phyloP scores from a whole-genome alignment of 352 stramenopile species.

The Globisporangium apiculatum region DNA sequence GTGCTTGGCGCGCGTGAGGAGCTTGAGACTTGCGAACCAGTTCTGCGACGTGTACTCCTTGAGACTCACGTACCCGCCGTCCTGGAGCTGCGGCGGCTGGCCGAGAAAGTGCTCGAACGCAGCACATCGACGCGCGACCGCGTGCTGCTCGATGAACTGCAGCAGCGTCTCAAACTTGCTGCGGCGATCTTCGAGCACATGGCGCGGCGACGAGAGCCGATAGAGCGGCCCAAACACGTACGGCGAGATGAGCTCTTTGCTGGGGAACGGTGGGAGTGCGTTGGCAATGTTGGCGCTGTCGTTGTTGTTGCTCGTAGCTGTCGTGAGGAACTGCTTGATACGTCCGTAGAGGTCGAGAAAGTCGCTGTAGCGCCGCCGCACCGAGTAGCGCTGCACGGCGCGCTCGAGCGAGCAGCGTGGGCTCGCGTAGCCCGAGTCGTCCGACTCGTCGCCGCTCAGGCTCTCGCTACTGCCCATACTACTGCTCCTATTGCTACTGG shows the following conservation, averaged over 20 bases:
- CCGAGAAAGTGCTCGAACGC: conserved; percentile 52
- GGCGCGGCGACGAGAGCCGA: conserved; percentile 31
- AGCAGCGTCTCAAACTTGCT: conserved; percentile 45
- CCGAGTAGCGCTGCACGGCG: conserved; percentile 45
- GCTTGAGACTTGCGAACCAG: conserved; percentile 53
- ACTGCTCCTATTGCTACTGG: neutral
- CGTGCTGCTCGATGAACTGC: conserved; percentile 52
- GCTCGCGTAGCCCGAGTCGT: conserved; percentile 5
- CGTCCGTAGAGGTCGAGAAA: conserved; percentile 51
- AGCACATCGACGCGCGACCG: conserved; percentile 21
- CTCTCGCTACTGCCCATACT: conserved; percentile 2
- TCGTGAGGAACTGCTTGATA: conserved; percentile 20
- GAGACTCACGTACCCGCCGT: conserved; percentile 65
- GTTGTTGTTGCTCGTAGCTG: conserved; percentile 7
- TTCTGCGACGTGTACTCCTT: conserved; percentile 66
- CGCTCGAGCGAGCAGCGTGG: conserved; percentile 7
- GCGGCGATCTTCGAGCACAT: conserved; percentile 46
- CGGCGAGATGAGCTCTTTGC: conserved; percentile 47
- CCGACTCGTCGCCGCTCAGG: conserved; percentile 17
- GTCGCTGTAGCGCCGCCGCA: conserved; percentile 61
- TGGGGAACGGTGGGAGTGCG: conserved; percentile 35
- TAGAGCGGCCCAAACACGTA: conserved; percentile 40
- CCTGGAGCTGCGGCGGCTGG: conserved; percentile 40
- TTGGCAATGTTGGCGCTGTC: conserved; percentile 5
- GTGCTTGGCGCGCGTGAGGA: conserved; percentile 31